Conservation (phyloP, 305 asterid species). For the Withania somnifera region DNA sequence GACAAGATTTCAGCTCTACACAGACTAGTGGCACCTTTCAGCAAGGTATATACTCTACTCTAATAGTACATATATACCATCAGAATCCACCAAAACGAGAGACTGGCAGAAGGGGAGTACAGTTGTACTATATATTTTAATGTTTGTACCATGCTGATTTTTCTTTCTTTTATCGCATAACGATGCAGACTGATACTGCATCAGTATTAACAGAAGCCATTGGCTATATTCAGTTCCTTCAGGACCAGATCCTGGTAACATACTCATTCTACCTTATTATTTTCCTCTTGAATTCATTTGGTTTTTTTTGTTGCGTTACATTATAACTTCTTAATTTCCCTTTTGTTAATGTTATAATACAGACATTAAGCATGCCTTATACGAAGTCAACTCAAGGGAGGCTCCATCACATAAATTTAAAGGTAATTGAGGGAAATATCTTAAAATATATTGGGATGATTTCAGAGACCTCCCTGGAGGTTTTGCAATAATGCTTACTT, state of each 20-base stretch:
- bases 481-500: neutral
- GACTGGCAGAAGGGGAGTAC: neutral
- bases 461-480: neutral
- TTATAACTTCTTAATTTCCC: neutral
- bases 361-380: slow-evolving; percentile 18
- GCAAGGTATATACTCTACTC: slow-evolving; percentile 41
- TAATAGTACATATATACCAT: neutral
- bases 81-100: slow-evolving; percentile 5
- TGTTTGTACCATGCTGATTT: slow-evolving; percentile 4
- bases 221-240: slow-evolving; percentile 78
- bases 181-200: slow-evolving; percentile 86
- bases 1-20: slow-evolving; percentile 77
- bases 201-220: slow-evolving; percentile 84
- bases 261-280: neutral
- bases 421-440: neutral
- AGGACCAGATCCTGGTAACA: slow-evolving; percentile 57
- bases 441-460: neutral
- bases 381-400: slow-evolving; percentile 9
- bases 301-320: neutral
- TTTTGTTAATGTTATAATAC: neutral
- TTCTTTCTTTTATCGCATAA: neutral
- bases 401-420: neutral
- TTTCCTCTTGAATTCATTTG: neutral
- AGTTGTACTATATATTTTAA: neutral
- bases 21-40: slow-evolving; percentile 75